phyloP scores from a whole-genome alignment of 176 grass and related monocot genomes.

The Aegilops longissima region DNA sequence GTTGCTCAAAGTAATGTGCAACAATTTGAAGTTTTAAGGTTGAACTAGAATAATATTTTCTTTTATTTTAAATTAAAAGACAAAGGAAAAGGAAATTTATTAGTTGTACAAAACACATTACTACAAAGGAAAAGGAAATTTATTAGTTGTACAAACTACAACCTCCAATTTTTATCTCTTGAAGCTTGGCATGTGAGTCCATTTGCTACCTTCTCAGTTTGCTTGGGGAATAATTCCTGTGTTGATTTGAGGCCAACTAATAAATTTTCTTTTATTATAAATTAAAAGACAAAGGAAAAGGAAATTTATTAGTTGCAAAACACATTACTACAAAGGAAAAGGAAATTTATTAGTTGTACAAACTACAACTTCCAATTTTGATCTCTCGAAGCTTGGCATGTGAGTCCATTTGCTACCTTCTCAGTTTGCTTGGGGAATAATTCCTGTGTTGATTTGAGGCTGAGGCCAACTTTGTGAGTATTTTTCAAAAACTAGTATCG shows the following conservation, averaged over 20 bases:
- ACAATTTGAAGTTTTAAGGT: neutral
- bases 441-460: neutral
- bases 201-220: slow-evolving; percentile 13
- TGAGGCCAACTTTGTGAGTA: neutral
- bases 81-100: neutral
- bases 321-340: no score
- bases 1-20: neutral
- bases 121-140: neutral
- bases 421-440: slow-evolving; percentile 1
- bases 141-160: neutral
- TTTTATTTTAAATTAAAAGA: neutral
- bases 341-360: neutral
- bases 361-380: neutral
- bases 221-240: slow-evolving; percentile 15
- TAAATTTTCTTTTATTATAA: neutral
- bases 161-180: neutral
- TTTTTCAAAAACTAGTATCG: neutral
- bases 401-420: slow-evolving; percentile 5
- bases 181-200: neutral
- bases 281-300: neutral
- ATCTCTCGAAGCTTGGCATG: neutral
- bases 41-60: neutral
- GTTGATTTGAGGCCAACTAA: neutral
- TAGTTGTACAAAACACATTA: neutral
- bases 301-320: neutral